Conservation (phyloP, 2,329 filamentous ascomycete genomes). For the Colletotrichum agaves region DNA sequence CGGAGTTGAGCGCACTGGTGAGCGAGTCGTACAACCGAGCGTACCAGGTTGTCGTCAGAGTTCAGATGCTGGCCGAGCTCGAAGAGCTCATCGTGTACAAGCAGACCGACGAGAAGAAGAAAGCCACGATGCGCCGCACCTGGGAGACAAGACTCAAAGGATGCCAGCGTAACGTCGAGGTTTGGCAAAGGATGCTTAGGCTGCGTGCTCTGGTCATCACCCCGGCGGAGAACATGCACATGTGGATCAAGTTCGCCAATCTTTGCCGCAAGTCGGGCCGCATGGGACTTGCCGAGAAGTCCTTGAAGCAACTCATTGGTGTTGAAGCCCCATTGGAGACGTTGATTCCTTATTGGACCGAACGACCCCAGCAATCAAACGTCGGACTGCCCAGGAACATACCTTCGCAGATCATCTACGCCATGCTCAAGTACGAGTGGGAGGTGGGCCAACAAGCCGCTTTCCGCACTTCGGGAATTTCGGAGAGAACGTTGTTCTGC, state of each 20-base stretch:
- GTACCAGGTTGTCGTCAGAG: conserved; percentile 96
- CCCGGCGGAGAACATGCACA: conserved; percentile 93
- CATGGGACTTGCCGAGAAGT: conserved; percentile 95
- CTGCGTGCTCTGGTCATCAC: conserved; percentile 91
- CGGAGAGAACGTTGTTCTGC: conserved; percentile 68
- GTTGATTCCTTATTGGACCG: conserved; percentile 69
- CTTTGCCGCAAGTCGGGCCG: conserved; percentile 96
- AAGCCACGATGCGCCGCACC: conserved; percentile 88
- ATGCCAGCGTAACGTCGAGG: conserved; percentile 96
- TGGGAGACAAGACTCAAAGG: conserved; percentile 97
- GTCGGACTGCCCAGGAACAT: conserved; percentile 55
- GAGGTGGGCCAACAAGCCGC: conserved; percentile 76
- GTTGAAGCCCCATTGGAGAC: conserved; percentile 71
- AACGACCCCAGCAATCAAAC: conserved; percentile 48
- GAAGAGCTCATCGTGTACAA: conserved; percentile 99
- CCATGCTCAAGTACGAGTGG: conserved; percentile 98
- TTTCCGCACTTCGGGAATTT: conserved; percentile 54
- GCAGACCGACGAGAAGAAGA: conserved; percentile 88
- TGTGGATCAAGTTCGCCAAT: conserved; percentile 99
- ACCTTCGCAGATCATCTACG: conserved; percentile 88
- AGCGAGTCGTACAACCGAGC: conserved; percentile 98
- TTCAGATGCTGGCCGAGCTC: conserved; percentile 98
- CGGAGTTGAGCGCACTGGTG: conserved; percentile 94
- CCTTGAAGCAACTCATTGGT: conserved; percentile 88
- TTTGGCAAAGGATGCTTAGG: conserved; percentile 98